phyloP scores from a whole-genome alignment of 352 stramenopile species.

The Phytophthora capsici region DNA sequence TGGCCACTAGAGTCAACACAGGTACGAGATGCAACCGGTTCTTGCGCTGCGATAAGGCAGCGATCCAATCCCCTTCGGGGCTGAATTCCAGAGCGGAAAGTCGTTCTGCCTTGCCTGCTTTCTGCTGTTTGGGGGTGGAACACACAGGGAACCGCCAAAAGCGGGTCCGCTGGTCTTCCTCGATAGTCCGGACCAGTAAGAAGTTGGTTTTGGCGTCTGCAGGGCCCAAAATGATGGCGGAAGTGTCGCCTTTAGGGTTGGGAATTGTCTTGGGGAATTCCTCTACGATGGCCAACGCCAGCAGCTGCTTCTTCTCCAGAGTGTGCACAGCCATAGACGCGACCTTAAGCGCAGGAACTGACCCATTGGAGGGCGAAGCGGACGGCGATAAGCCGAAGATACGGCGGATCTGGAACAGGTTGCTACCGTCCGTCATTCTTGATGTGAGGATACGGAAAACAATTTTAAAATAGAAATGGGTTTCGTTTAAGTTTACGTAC shows the following conservation, averaged over 20 bases:
- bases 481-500: constrained; percentile 21
- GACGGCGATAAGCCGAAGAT: constrained; percentile 50
- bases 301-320: constrained; percentile 75
- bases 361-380: not conserved
- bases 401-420: constrained; percentile 80
- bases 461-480: constrained; percentile 8
- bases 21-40: constrained; percentile 83
- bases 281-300: constrained; percentile 62
- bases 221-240: constrained; percentile 2
- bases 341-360: constrained; percentile 43
- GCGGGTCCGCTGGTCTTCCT: constrained; percentile 73
- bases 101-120: constrained; percentile 51
- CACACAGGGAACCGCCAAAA: constrained; percentile 77
- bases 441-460: not conserved
- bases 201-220: constrained; percentile 51
- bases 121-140: constrained; percentile 70
- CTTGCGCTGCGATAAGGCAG: constrained; percentile 72
- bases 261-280: constrained; percentile 8
- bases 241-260: not conserved
- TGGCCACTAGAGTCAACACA: constrained; percentile 63
- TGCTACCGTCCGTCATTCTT: constrained; percentile 47
- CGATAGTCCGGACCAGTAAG: constrained; percentile 74
- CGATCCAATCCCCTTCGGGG: constrained; percentile 88
- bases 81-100: constrained; percentile 79
- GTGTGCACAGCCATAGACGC: constrained; percentile 73